A percentile compares a stretch with the other conserved stretches of the same genome.
Conservation (phyloP, 2,329 filamentous ascomycete species). For the Xylariaceae sp. region DNA sequence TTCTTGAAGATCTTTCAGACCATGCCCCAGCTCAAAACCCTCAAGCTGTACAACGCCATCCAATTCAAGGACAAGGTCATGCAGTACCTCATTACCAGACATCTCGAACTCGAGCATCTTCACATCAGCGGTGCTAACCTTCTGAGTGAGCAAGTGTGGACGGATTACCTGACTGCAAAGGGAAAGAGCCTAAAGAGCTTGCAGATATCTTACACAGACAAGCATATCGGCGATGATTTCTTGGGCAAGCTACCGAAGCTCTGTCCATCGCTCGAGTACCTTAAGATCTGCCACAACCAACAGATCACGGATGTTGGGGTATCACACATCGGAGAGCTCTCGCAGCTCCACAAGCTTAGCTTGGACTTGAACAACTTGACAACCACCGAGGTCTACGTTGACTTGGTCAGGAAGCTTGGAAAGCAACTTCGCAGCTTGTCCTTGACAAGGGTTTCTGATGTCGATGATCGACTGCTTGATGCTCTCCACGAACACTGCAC, state of each 20-base stretch:
- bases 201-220: slow-evolving; percentile 81
- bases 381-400: slow-evolving; percentile 54
- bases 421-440: slow-evolving; percentile 72
- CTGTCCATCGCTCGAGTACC: slow-evolving; percentile 66
- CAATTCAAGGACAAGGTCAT: slow-evolving; percentile 86
- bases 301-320: slow-evolving; percentile 66
- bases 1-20: slow-evolving; percentile 77
- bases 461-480: slow-evolving; percentile 67
- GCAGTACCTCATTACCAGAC: slow-evolving; percentile 73
- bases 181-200: slow-evolving; percentile 65
- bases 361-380: slow-evolving; percentile 63
- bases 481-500: slow-evolving; percentile 69
- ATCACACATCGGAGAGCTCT: slow-evolving; percentile 59
- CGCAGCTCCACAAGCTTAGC: slow-evolving; percentile 69
- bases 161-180: slow-evolving; percentile 62
- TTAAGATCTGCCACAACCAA: slow-evolving; percentile 83
- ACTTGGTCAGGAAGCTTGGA: slow-evolving; percentile 63
- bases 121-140: slow-evolving; percentile 84
- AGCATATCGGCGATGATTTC: slow-evolving; percentile 71
- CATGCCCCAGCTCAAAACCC: slow-evolving; percentile 63
- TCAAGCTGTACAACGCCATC: slow-evolving; percentile 81
- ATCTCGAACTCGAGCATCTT: slow-evolving; percentile 66
- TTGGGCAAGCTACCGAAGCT: slow-evolving; percentile 59
- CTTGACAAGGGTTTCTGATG: slow-evolving; percentile 63
- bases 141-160: slow-evolving; percentile 74